These are phyloP conservation scores for Macadamia tetraphylla DNA, from an alignment of 164 flowering plant genomes.

Conservation along the genomic window DNA sequence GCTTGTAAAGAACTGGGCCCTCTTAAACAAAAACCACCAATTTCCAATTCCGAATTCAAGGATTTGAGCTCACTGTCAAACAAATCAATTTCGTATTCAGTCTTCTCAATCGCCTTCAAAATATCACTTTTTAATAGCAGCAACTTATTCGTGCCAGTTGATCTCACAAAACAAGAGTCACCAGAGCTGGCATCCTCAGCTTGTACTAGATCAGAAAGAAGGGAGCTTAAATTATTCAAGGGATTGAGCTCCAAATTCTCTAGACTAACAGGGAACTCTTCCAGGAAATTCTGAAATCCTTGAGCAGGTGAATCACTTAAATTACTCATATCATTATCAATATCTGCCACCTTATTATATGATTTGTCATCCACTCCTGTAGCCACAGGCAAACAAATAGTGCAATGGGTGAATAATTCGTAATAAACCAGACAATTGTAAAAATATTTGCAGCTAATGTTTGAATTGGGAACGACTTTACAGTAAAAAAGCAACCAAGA, in stretches of 20 bases:
- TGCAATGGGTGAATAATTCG: background rate
- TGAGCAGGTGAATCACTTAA: slow-evolving; percentile 45
- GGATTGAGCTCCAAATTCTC: slow-evolving; percentile 47
- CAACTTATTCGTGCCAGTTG: slow-evolving; percentile 57
- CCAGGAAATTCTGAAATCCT: slow-evolving; percentile 27
- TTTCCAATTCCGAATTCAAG: slow-evolving; percentile 30
- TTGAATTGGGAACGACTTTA: no score
- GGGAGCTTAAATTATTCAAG: slow-evolving; percentile 35
- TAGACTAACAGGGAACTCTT: slow-evolving; percentile 36
- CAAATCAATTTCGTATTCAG: slow-evolving; percentile 77
- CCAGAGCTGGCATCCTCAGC: slow-evolving; percentile 46
- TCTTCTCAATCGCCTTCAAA: slow-evolving; percentile 60
- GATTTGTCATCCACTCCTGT: slow-evolving; percentile 64
- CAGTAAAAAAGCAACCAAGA: no score
- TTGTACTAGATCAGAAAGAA: slow-evolving; percentile 46
- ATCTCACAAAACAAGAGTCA: slow-evolving; percentile 45
- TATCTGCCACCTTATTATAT: slow-evolving; percentile 30
- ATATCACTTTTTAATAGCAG: slow-evolving; percentile 51
- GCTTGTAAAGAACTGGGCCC: slow-evolving; percentile 26
- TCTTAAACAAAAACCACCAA: slow-evolving; percentile 15
- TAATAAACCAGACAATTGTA: background rate
- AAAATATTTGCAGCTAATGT: background rate
- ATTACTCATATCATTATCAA: slow-evolving; percentile 40
- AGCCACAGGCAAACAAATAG: background rate
- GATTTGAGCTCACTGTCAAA: slow-evolving; percentile 75